These are phyloP conservation scores for Xylaria nigripes DNA, from an alignment of 495 filamentous ascomycete species.

Conservation along the genomic window DNA sequence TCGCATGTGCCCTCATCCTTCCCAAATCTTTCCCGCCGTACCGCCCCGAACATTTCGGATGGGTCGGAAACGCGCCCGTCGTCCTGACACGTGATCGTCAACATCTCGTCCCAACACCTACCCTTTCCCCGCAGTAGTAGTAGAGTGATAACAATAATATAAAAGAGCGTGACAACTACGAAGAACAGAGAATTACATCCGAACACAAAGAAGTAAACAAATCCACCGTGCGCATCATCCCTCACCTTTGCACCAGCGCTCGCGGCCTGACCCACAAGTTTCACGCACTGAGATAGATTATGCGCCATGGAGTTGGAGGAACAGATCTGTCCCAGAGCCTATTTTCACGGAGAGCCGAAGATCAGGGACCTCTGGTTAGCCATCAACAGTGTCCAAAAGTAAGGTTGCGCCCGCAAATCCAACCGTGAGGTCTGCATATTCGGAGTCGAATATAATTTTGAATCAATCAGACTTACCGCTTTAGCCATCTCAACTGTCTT, in stretches of 20 bases:
- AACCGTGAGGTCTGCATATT: too few relatives aligned
- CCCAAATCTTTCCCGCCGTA: not conserved
- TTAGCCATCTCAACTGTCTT: not conserved
- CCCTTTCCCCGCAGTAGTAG: not conserved
- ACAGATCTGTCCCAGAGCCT: slow-evolving; percentile 86
- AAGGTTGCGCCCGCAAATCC: too few relatives aligned
- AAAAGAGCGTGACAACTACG: too few relatives aligned
- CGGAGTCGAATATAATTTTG: not conserved
- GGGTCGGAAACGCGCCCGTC: not conserved
- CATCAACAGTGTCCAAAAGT: too few relatives aligned
- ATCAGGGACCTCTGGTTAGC: not conserved
- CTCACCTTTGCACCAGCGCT: slow-evolving; percentile 67
- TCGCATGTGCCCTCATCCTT: not conserved
- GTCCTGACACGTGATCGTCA: not conserved
- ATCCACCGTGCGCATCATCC: not conserved
- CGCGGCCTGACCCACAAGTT: slow-evolving; percentile 63
- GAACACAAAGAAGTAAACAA: too few relatives aligned
- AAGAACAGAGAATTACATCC: not conserved
- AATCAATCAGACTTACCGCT: not conserved
- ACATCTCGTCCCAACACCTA: not conserved
- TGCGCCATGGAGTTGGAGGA: slow-evolving; percentile 69
- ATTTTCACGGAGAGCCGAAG: not conserved
- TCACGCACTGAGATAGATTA: slow-evolving; percentile 69
- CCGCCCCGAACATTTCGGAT: not conserved
- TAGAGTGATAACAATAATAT: too few relatives aligned